Conservation (phyloP, 352 stramenopile species). For the Pythium monospermum region DNA sequence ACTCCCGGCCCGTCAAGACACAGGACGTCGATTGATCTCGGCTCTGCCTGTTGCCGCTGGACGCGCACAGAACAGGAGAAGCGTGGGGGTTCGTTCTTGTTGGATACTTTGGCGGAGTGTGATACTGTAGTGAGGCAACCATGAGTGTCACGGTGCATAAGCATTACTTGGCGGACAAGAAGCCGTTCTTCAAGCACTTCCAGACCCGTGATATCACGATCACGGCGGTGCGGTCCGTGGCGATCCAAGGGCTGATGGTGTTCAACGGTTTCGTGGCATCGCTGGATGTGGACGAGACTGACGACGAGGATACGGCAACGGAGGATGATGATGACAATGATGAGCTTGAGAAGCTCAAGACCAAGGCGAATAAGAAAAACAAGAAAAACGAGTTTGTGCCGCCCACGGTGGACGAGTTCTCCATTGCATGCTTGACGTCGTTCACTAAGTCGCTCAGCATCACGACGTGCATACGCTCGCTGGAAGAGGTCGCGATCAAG, state of each 20-base stretch:
- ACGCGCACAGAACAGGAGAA: too few relatives aligned
- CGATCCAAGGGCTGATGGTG: conserved; percentile 68
- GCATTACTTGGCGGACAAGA: conserved; percentile 80
- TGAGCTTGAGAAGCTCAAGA: conserved; percentile 15
- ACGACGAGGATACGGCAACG: conserved; percentile 39
- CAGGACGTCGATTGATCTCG: neutral
- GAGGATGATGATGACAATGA: conserved; percentile 30
- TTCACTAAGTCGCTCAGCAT: conserved; percentile 79
- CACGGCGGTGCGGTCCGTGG: conserved; percentile 48
- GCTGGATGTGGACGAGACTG: conserved; percentile 57
- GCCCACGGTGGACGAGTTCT: conserved; percentile 57
- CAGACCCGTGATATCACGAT: conserved; percentile 64
- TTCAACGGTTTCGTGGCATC: conserved; percentile 77
- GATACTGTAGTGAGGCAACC: too few relatives aligned
- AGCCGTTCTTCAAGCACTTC: conserved; percentile 83
- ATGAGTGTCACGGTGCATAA: conserved; percentile 62
- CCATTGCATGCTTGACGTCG: conserved; percentile 40
- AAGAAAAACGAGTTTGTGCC: conserved; percentile 38
- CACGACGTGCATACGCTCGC: conserved; percentile 69
- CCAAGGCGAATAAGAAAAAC: conserved; percentile 19
- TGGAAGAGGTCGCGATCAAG: conserved; percentile 61
- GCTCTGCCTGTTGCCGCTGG: too few relatives aligned
- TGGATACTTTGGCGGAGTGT: too few relatives aligned
- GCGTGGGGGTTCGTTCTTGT: too few relatives aligned
- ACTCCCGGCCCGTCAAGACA: neutral